A percentile compares a stretch with the other conserved stretches of the same genome.
Evolutionary conservation across 805 yeast species (phyloP).

Genomic region (Candida boidinii): DNA sequence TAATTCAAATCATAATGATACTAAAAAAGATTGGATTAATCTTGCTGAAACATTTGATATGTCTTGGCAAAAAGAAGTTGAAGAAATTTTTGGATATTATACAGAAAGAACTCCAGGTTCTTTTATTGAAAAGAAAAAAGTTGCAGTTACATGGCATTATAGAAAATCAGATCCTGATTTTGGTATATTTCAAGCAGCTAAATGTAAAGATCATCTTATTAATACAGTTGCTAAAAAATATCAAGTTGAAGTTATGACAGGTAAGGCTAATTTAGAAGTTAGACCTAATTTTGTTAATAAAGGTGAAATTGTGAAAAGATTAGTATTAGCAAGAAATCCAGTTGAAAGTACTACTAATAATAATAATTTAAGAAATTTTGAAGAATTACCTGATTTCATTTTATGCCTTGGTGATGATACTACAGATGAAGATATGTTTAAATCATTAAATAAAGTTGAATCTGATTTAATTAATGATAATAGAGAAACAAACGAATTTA

Average conservation of each 20-base stretch:
- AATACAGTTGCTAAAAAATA: slow-evolving; percentile 51
- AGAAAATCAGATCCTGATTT: slow-evolving; percentile 90
- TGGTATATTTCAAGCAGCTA: slow-evolving; percentile 78
- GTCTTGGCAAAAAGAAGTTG: slow-evolving; percentile 89
- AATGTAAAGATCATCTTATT: slow-evolving; percentile 57
- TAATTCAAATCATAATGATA: too few relatives aligned
- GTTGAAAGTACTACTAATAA: too few relatives aligned
- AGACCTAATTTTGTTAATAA: slow-evolving; percentile 91
- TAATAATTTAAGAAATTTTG: slow-evolving; percentile 12
- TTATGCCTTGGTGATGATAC: slow-evolving; percentile 92
- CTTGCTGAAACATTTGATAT: slow-evolving; percentile 76
- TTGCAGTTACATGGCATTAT: slow-evolving; percentile 97
- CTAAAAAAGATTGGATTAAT: slow-evolving; percentile 75
- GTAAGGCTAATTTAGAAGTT: slow-evolving; percentile 97
- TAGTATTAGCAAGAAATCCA: slow-evolving; percentile 61
- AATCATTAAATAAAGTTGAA: slow-evolving; percentile 60
- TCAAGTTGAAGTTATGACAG: slow-evolving; percentile 93
- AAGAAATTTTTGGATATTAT: slow-evolving; percentile 59
- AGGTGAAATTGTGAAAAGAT: slow-evolving; percentile 87
- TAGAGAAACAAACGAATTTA: slow-evolving; percentile 35
- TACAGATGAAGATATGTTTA: slow-evolving; percentile 98
- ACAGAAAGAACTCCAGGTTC: slow-evolving; percentile 92
- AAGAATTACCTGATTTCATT: slow-evolving; percentile 69
- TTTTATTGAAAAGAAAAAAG: slow-evolving; percentile 76
- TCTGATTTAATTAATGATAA: slow-evolving; percentile 36